phyloP scores from a whole-genome alignment of 129 eudicot genomes.

The Artemisia annua region DNA sequence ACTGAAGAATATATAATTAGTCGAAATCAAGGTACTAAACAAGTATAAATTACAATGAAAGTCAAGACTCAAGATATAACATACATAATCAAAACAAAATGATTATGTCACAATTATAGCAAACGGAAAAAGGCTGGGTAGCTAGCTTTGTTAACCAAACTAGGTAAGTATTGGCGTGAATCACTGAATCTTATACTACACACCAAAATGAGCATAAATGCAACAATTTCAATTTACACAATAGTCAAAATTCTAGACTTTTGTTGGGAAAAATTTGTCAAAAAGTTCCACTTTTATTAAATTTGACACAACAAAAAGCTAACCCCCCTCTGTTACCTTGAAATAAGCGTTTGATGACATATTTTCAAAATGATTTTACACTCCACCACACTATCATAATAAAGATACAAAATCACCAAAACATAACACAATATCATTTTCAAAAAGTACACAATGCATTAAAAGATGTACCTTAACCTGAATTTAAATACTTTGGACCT shows the following conservation, averaged over 20 bases:
- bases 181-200: too few relatives aligned
- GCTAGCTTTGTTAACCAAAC: too few relatives aligned
- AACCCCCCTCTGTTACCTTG: slow-evolving; percentile 11
- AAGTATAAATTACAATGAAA: too few relatives aligned
- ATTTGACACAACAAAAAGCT: slow-evolving; percentile 32
- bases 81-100: too few relatives aligned
- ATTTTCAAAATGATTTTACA: slow-evolving; percentile 18
- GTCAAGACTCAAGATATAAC: too few relatives aligned
- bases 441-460: slow-evolving; percentile 2
- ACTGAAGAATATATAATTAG: too few relatives aligned
- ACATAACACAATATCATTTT: not conserved
- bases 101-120: too few relatives aligned
- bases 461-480: slow-evolving; percentile 7
- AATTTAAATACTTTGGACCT: slow-evolving; percentile 17
- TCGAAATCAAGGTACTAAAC: too few relatives aligned
- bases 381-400: slow-evolving; percentile 23
- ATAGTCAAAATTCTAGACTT: slow-evolving; percentile 12
- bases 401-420: slow-evolving; percentile 16
- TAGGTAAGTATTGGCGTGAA: too few relatives aligned
- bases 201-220: slow-evolving; percentile 29
- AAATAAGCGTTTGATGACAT: slow-evolving; percentile 24
- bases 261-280: slow-evolving; percentile 27
- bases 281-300: slow-evolving; percentile 18
- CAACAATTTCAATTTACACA: not conserved
- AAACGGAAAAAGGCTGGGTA: too few relatives aligned